Conservation (phyloP, 352 stramenopile species). For the Elongisporangium undulatum region DNA sequence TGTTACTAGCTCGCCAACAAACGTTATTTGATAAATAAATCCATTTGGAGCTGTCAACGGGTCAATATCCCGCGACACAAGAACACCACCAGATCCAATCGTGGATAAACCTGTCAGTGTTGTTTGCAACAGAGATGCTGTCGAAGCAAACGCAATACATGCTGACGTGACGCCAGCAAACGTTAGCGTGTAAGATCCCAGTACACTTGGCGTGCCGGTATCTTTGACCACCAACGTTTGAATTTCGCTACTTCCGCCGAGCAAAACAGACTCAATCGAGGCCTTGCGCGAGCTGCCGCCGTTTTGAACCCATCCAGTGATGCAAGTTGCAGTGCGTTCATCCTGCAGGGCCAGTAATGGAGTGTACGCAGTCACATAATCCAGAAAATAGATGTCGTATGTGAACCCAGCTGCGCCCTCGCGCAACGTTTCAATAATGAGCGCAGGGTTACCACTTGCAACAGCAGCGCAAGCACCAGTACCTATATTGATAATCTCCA, state of each 20-base stretch:
- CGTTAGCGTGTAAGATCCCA: constrained; percentile 36
- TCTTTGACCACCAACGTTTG: constrained; percentile 49
- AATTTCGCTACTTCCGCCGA: constrained; percentile 58
- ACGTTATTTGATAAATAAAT: constrained; percentile 63
- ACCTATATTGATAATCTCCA: constrained; percentile 54
- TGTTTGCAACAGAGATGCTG: constrained; percentile 14
- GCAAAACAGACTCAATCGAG: constrained; percentile 30
- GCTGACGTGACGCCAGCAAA: constrained; percentile 32
- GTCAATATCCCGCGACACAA: constrained; percentile 44
- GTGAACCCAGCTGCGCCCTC: constrained; percentile 48
- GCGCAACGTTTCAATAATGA: constrained; percentile 68
- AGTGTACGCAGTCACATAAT: constrained; percentile 28
- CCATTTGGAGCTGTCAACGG: constrained; percentile 38
- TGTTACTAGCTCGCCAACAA: constrained; percentile 49
- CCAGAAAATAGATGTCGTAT: constrained; percentile 80
- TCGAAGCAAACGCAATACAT: constrained; percentile 35
- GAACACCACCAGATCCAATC: constrained; percentile 33
- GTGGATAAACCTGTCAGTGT: constrained; percentile 20
- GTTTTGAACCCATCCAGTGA: constrained; percentile 22
- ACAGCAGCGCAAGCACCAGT: constrained; percentile 32
- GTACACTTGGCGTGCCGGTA: constrained; percentile 8
- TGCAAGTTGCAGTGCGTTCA: constrained; percentile 19
- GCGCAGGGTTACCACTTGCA: constrained; percentile 34
- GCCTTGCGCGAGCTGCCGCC: constrained; percentile 38
- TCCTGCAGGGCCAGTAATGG: constrained; percentile 27